phyloP scores from a whole-genome alignment of 306 rosid genomes.

The Canavalia gladiata region DNA sequence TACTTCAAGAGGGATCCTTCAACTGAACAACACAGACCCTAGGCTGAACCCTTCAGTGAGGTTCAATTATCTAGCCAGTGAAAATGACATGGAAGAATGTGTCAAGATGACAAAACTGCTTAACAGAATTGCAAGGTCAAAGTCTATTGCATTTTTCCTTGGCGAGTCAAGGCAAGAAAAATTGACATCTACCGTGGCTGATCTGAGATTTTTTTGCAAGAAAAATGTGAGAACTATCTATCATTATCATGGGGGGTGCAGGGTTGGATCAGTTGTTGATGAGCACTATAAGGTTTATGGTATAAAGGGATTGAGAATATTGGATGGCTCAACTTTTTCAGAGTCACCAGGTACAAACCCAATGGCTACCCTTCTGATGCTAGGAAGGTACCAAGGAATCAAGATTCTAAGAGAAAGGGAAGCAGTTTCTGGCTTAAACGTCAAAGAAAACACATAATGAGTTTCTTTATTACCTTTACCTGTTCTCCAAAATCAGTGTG shows the following conservation, averaged over 20 bases:
- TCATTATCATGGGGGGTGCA: constrained; percentile 83
- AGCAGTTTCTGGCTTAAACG: constrained; percentile 16
- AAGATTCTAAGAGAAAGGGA: constrained; percentile 60
- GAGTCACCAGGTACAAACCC: constrained; percentile 87
- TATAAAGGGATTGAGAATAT: constrained; percentile 58
- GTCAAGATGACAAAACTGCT: constrained; percentile 66
- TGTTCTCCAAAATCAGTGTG: constrained; percentile 29
- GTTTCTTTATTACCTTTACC: background rate
- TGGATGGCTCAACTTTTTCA: constrained; percentile 77
- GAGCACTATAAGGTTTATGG: constrained; percentile 64
- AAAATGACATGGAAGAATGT: constrained; percentile 61
- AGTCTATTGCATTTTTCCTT: constrained; percentile 62
- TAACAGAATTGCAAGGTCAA: constrained; percentile 59
- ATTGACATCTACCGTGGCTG: constrained; percentile 47
- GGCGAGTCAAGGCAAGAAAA: constrained; percentile 54
- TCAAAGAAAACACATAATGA: constrained; percentile 16
- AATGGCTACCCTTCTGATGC: constrained; percentile 78
- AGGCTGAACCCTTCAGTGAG: constrained; percentile 70
- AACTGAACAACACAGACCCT: constrained; percentile 69
- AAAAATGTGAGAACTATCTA: constrained; percentile 68
- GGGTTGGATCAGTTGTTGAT: constrained; percentile 69
- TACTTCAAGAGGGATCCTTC: constrained; percentile 64
- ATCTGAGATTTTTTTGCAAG: constrained; percentile 60
- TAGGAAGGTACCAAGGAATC: constrained; percentile 82
- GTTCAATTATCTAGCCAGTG: constrained; percentile 72